phyloP scores from a whole-genome alignment of 768 basidiomycete species.

The Lanmaoa rubissima region DNA sequence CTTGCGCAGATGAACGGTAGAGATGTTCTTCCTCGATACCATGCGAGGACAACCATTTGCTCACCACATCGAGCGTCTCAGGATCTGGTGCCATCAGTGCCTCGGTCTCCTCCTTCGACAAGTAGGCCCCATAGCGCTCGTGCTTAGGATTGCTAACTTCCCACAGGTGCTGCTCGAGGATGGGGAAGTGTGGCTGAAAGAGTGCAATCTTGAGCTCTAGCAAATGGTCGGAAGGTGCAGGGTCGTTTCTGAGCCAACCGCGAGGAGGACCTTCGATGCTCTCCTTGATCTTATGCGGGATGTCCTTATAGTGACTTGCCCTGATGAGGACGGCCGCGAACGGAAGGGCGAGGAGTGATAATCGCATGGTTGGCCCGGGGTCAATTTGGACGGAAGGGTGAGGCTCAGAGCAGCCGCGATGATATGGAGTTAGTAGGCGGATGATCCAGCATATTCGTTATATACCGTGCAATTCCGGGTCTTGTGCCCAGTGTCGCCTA shows the following conservation, averaged over 20 bases:
- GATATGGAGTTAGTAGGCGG: not conserved
- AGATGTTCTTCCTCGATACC: slow-evolving; percentile 50
- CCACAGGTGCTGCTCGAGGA: slow-evolving; percentile 50
- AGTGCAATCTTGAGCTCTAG: slow-evolving; percentile 61
- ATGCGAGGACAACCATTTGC: slow-evolving; percentile 59
- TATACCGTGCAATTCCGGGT: slow-evolving; percentile 3
- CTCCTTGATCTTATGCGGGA: slow-evolving; percentile 46
- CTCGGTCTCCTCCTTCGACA: slow-evolving; percentile 68
- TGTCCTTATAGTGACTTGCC: slow-evolving; percentile 10
- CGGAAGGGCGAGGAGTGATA: slow-evolving; percentile 9
- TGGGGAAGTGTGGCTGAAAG: slow-evolving; percentile 48
- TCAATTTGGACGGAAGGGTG: not conserved
- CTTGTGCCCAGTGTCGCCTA: not conserved
- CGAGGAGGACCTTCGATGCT: slow-evolving; percentile 40
- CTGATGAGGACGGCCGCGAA: slow-evolving; percentile 11
- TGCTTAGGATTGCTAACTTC: slow-evolving; percentile 60
- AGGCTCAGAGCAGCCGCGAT: not conserved
- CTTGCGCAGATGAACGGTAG: slow-evolving; percentile 58
- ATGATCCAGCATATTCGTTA: not conserved
- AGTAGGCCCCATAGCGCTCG: slow-evolving; percentile 50
- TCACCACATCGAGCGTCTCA: slow-evolving; percentile 50
- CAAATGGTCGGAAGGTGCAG: slow-evolving; percentile 43
- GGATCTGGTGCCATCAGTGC: slow-evolving; percentile 56
- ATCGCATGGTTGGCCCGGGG: slow-evolving; percentile 7
- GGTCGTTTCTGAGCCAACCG: slow-evolving; percentile 46